A percentile compares a stretch with the other conserved stretches of the same genome.
Evolutionary conservation across 108 stramenopile species (phyloP).

Genomic region (Cylindrotheca closterium): DNA sequence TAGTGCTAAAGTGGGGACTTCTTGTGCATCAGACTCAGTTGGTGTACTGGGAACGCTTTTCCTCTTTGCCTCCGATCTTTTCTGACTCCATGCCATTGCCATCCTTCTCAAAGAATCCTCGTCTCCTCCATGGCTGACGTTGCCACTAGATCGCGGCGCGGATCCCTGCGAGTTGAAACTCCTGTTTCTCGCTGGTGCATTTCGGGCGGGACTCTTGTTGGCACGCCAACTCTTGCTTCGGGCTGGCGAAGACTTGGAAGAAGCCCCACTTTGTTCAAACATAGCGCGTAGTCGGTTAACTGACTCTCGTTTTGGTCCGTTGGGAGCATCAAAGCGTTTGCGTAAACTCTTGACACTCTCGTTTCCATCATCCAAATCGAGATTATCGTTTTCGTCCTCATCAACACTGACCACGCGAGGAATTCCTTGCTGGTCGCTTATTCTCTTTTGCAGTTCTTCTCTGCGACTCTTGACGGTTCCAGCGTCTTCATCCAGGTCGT

Average conservation of each 20-base stretch:
- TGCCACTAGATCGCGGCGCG: not conserved
- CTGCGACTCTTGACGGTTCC: not conserved
- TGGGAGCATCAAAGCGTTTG: conserved; percentile 20
- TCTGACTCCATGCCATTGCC: too few species aligned
- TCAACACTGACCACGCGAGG: not conserved
- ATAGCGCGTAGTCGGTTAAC: conserved; percentile 18
- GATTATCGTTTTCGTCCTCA: not conserved
- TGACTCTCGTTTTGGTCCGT: conserved; percentile 4
- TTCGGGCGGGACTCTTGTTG: not conserved
- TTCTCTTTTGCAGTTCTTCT: not conserved
- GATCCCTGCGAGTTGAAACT: too few species aligned
- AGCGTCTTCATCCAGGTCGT: not conserved
- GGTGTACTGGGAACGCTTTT: too few species aligned
- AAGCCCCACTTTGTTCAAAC: conserved; percentile 15
- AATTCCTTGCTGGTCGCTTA: not conserved
- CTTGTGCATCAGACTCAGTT: too few species aligned
- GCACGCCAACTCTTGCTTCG: not conserved
- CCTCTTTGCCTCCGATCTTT: too few species aligned
- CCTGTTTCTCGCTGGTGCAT: not conserved
- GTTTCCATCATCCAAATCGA: conserved; percentile 13
- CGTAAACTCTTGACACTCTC: conserved; percentile 27
- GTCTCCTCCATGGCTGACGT: too few species aligned
- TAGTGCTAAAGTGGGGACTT: too few species aligned
- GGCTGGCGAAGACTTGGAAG: not conserved
- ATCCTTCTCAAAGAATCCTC: too few species aligned